These are phyloP conservation scores for Prorocentrum cordatum DNA, from an alignment of 169 alveolate species.

Conservation along the genomic window DNA sequence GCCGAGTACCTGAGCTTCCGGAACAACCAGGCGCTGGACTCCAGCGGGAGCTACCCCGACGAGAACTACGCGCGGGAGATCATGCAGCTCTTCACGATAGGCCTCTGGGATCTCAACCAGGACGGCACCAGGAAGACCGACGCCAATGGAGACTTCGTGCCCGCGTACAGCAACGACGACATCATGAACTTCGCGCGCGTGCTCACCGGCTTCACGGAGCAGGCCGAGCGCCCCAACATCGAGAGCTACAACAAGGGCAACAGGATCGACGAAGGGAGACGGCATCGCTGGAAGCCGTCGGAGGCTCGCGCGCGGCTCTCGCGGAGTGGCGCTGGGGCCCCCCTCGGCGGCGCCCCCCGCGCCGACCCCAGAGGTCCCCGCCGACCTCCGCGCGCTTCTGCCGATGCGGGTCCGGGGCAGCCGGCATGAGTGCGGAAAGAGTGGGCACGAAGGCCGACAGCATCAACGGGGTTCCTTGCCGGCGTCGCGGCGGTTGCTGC, in stretches of 20 bases:
- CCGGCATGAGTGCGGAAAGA: no score
- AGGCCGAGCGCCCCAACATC: slow-evolving; percentile 25
- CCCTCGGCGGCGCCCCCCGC: no score
- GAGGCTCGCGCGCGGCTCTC: no score
- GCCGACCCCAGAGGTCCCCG: no score
- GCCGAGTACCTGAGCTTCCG: slow-evolving; percentile 13
- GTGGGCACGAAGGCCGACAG: no score
- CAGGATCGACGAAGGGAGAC: no score
- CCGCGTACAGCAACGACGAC: slow-evolving; percentile 54
- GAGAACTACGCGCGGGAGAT: slow-evolving; percentile 57
- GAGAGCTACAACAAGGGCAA: slow-evolving; percentile 12
- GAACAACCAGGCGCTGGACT: slow-evolving; percentile 37
- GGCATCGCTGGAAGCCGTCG: no score
- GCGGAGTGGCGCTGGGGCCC: no score
- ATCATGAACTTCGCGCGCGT: slow-evolving; percentile 65
- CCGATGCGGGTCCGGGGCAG: no score
- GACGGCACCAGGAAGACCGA: slow-evolving; percentile 41
- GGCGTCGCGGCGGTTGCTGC: no score
- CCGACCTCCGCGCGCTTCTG: no score
- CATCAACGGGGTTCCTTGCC: no score
- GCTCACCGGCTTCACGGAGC: slow-evolving; percentile 49
- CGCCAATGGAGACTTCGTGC: slow-evolving; percentile 6
- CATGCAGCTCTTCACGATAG: slow-evolving; percentile 62
- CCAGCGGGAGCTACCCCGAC: slow-evolving; percentile 39
- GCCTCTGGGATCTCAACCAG: slow-evolving; percentile 39